phyloP scores from a whole-genome alignment of 805 yeast species.

The Schwanniomyces polymorphus region DNA sequence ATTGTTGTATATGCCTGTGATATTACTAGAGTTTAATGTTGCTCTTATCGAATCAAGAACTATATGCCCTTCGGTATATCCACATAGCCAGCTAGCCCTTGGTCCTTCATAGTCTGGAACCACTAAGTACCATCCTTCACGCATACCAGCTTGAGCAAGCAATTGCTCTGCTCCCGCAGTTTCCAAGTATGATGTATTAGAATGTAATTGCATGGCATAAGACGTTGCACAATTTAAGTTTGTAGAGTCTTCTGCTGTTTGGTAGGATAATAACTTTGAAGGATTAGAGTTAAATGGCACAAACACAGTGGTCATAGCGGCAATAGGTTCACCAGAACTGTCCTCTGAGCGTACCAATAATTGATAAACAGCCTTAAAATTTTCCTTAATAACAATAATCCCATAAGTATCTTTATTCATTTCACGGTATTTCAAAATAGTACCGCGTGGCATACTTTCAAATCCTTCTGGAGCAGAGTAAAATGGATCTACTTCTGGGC shows the following conservation, averaged over 20 bases:
- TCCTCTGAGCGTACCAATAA: slow-evolving; percentile 22
- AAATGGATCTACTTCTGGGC: slow-evolving; percentile 13
- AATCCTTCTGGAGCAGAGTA: slow-evolving; percentile 10
- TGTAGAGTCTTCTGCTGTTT: slow-evolving; percentile 20
- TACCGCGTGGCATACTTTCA: slow-evolving; percentile 7
- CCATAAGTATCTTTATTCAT: slow-evolving; percentile 2
- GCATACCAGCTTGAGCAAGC: slow-evolving; percentile 12
- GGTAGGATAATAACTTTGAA: slow-evolving; percentile 20
- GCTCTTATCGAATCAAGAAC: slow-evolving; percentile 25
- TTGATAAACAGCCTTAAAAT: slow-evolving; percentile 18
- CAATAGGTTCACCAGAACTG: slow-evolving; percentile 16
- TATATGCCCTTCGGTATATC: slow-evolving; percentile 20
- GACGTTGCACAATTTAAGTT: slow-evolving; percentile 19
- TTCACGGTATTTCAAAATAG: slow-evolving; percentile 7
- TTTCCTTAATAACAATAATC: slow-evolving; percentile 2
- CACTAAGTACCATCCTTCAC: slow-evolving; percentile 13
- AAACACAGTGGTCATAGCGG: slow-evolving; percentile 16
- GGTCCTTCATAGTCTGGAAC: slow-evolving; percentile 30
- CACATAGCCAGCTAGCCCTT: slow-evolving; percentile 21
- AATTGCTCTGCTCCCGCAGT: slow-evolving; percentile 14
- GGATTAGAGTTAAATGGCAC: slow-evolving; percentile 23
- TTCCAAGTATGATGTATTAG: slow-evolving; percentile 7
- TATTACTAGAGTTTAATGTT: slow-evolving; percentile 11
- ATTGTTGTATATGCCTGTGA: slow-evolving; percentile 15
- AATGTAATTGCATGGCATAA: slow-evolving; percentile 15